These are phyloP conservation scores for Sclerotinia glacialis DNA, from an alignment of 2,329 filamentous ascomycete species.

Conservation along the genomic window DNA sequence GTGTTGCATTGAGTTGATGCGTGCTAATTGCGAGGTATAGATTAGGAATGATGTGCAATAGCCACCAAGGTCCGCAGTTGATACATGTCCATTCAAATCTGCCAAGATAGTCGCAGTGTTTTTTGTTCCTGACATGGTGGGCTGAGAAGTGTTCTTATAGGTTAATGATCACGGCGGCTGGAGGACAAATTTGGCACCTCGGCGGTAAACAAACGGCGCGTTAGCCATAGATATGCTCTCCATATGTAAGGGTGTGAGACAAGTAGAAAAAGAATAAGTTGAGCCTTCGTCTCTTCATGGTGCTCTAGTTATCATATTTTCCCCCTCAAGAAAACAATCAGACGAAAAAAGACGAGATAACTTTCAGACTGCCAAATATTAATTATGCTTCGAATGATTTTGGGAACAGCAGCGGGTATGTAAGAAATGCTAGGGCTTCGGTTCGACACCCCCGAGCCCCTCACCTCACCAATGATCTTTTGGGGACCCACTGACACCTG, in stretches of 20 bases:
- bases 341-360: not conserved
- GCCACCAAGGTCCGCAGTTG: not conserved
- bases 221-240: not conserved
- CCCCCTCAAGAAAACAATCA: not conserved
- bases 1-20: not conserved
- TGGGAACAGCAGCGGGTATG: constrained; percentile 4
- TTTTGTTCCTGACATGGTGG: constrained; percentile 1
- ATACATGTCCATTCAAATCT: not conserved
- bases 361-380: not conserved
- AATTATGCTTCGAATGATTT: constrained; percentile 19
- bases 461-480: not conserved
- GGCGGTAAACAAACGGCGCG: not conserved
- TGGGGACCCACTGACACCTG: not conserved
- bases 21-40: not conserved
- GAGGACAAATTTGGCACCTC: constrained; percentile 4
- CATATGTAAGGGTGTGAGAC: not conserved
- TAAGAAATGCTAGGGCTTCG: not conserved
- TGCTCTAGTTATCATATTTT: not conserved
- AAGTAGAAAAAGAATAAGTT: not conserved
- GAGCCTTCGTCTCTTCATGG: not conserved
- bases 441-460: not conserved
- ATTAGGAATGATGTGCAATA: not conserved
- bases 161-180: constrained; percentile 7
- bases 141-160: not conserved
- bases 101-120: constrained; percentile 5